Evolutionary conservation across 1,284 basidiomycete genomes (phyloP).

Genomic region (Clitocybe nebularis): DNA sequence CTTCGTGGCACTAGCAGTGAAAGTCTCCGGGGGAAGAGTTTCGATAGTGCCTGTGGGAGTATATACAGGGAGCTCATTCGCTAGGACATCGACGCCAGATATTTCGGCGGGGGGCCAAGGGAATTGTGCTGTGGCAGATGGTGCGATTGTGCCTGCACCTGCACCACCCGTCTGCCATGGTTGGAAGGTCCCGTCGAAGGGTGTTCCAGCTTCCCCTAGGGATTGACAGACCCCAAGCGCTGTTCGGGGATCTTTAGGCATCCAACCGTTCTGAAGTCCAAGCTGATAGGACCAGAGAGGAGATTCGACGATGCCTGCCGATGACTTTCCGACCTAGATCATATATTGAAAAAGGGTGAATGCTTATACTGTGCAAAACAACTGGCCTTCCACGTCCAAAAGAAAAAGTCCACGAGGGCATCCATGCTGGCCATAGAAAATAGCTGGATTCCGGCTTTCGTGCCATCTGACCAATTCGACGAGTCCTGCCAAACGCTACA

Average conservation of each 20-base stretch:
- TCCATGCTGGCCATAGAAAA: constrained; percentile 61
- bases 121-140: constrained; percentile 44
- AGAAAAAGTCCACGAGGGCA: constrained; percentile 55
- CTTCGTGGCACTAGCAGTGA: constrained; percentile 41
- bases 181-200: constrained; percentile 58
- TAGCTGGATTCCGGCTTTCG: constrained; percentile 51
- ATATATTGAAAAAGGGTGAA: constrained; percentile 6
- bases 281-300: constrained; percentile 83
- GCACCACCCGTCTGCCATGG: constrained; percentile 77
- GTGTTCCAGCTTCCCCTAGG: constrained; percentile 39
- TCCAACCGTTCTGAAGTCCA: constrained; percentile 76
- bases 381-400: constrained; percentile 65
- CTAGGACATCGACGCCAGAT: constrained; percentile 36
- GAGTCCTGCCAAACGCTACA: constrained; percentile 61
- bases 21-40: constrained; percentile 58
- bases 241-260: constrained; percentile 72
- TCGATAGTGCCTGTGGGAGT: constrained; percentile 62
- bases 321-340: constrained; percentile 67
- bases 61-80: constrained; percentile 56
- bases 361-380: constrained; percentile 4
- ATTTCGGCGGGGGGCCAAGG: constrained; percentile 59
- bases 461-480: constrained; percentile 50
- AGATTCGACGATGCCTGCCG: constrained; percentile 53
- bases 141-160: constrained; percentile 59
- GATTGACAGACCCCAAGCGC: constrained; percentile 64